Conservation (phyloP, 2,329 filamentous ascomycete genomes). For the Parascedosporium putredinis region DNA sequence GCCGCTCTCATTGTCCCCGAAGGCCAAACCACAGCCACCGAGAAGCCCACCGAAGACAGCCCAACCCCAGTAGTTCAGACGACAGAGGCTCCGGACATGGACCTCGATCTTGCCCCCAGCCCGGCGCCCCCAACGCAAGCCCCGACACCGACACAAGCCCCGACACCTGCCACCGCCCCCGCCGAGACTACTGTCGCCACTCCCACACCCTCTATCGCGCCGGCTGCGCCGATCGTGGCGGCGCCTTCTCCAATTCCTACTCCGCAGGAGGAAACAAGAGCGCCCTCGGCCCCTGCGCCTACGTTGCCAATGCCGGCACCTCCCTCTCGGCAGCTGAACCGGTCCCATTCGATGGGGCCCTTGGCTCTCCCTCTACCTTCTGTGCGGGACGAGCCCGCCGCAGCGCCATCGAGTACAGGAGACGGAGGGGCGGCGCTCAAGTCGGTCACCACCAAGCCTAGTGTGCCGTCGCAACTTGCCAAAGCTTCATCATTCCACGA, state of each 20-base stretch:
- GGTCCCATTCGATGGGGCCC: constrained; percentile 28
- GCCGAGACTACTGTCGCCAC: background rate
- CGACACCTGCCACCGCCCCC: background rate
- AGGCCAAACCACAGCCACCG: background rate
- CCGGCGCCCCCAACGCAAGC: background rate
- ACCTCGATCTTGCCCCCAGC: background rate
- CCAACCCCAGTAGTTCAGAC: background rate
- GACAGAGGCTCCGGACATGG: background rate
- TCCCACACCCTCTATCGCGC: background rate
- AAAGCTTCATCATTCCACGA: constrained; percentile 3
- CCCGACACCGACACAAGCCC: background rate
- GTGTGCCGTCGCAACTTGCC: background rate
- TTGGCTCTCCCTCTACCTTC: constrained; percentile 21
- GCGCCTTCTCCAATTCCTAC: constrained; percentile 7
- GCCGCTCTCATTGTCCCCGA: background rate
- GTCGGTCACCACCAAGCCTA: constrained; percentile 7
- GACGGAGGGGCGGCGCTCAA: background rate
- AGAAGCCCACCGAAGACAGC: background rate
- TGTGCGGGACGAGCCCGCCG: background rate
- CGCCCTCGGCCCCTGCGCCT: background rate
- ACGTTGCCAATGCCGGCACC: background rate
- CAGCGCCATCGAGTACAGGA: background rate
- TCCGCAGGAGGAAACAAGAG: background rate
- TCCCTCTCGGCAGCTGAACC: constrained; percentile 17
- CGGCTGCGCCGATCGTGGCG: background rate